These are phyloP conservation scores for Flaveria bidentis DNA, from an alignment of 129 eudicot genomes.

Conservation along the genomic window DNA sequence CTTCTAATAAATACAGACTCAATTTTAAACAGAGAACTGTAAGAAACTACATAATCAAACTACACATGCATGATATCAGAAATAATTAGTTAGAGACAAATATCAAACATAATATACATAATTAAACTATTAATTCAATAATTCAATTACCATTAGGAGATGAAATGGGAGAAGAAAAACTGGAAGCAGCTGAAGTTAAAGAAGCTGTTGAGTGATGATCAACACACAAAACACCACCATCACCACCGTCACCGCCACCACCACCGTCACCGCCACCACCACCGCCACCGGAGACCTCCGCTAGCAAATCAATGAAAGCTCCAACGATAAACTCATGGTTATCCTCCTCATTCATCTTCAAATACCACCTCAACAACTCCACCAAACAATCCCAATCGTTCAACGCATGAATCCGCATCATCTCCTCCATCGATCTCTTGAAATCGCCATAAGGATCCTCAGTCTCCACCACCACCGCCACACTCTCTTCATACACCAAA, in stretches of 20 bases:
- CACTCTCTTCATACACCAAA: constrained; percentile 57
- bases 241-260: not conserved
- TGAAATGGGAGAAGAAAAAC: constrained; percentile 44
- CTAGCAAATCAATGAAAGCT: constrained; percentile 83
- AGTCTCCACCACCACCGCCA: constrained; percentile 65
- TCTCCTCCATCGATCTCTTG: constrained; percentile 85
- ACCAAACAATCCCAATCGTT: constrained; percentile 82
- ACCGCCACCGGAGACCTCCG: constrained; percentile 33
- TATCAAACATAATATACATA: constrained; percentile 11
- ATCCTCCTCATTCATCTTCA: constrained; percentile 69
- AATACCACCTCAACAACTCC: constrained; percentile 79
- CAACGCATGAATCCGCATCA: constrained; percentile 72
- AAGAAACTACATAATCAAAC: too few relatives aligned
- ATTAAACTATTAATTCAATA: not conserved
- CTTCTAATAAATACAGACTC: not conserved
- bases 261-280: not conserved
- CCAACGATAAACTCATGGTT: constrained; percentile 73
- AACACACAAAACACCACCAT: constrained; percentile 16
- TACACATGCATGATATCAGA: not conserved
- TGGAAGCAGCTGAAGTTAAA: constrained; percentile 51
- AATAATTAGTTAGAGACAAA: not conserved
- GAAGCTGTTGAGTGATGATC: constrained; percentile 34
- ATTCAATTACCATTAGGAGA: constrained; percentile 33
- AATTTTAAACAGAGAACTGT: too few relatives aligned
- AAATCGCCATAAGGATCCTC: constrained; percentile 74